Conservation (phyloP, 2,329 filamentous ascomycete species). For the Monilinia polystroma region DNA sequence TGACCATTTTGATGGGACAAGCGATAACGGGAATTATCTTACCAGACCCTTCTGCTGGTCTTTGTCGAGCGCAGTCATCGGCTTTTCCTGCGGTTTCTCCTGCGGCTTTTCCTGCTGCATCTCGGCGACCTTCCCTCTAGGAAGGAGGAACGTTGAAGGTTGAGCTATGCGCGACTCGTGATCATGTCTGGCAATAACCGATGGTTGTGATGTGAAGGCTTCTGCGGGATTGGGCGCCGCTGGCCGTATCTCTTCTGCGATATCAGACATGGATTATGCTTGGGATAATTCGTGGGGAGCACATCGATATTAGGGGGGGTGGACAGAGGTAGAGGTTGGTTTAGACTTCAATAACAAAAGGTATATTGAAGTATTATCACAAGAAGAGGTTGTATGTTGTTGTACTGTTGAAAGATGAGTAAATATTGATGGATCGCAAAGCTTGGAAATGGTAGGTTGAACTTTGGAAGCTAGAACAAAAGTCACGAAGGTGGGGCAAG, state of each 20-base stretch:
- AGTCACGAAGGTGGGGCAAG: conserved; percentile 23
- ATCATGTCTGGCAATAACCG: conserved; percentile 36
- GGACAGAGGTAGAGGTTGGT: neutral
- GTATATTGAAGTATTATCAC: conserved; percentile 7
- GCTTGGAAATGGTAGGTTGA: conserved; percentile 16
- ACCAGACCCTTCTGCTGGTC: conserved; percentile 79
- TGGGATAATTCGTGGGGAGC: conserved; percentile 19
- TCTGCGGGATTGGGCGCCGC: conserved; percentile 34
- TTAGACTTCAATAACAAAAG: conserved; percentile 2
- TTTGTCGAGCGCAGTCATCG: conserved; percentile 64
- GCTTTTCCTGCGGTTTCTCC: conserved; percentile 67
- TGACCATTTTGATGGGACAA: neutral
- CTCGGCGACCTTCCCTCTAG: conserved; percentile 27
- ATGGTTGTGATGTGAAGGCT: conserved; percentile 32
- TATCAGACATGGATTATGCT: conserved; percentile 39
- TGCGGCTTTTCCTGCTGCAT: conserved; percentile 43
- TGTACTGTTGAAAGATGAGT: neutral
- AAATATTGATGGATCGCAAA: conserved; percentile 11
- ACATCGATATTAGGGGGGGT: conserved; percentile 19
- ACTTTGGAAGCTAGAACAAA: conserved; percentile 19
- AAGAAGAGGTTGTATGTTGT: neutral
- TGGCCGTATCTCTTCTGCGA: conserved; percentile 38
- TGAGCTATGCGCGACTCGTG: conserved; percentile 40
- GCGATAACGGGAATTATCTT: conserved; percentile 43
- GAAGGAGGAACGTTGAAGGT: conserved; percentile 42